Evolutionary conservation across 495 filamentous ascomycete species (phyloP), one percentile per base, ranked within the genome.

Genomic region (Lophiotrema nucula): DNA sequence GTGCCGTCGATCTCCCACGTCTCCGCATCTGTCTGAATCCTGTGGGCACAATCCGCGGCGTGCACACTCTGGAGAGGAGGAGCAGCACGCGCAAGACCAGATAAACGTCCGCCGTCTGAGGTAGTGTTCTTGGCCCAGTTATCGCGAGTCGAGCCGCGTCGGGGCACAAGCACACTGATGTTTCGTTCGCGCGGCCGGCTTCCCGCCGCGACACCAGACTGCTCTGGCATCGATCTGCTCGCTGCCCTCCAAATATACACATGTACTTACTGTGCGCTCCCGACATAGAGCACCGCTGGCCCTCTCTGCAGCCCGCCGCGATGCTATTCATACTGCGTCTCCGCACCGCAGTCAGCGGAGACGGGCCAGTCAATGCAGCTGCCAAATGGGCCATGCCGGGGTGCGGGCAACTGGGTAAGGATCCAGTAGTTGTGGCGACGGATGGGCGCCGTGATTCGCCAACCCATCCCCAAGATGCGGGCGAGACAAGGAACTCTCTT

Each of bases 61-160:
- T 6, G 39, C 8, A 10, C 8, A 43, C 6, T 6, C 8, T 6
- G 39, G 31, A 8, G 15, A 15, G 15, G 8, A 8, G 31, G 8
- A 8, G 31, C 39, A 43, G 39, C 39, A 43, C 10, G 10, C 10
- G 39, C 8, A 8, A 18, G 10, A 18, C 39, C 10, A 26, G 23
- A 47, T 47, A 47, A 47, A 26, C 44, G 44, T 47, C 44, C 5
- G 23, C 23, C 44, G 44, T 6, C 44, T 27, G 44, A 47, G 18
- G 44, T 4, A 8, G 19, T 47, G 18, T 27, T 11, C 11, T 27
- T 13, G 23, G 16, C 44, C 39, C 39, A 11, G 10, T 23, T 26
- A 10, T 26, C 15, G 24, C 44, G 44, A 47, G 44, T 47, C 18
- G 44, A 26, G 11, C 18, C 44, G 18, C 23, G 44, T 18, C 23